Percentiles rank a stretch among this genome's conserved stretches.
Evolutionary conservation across 768 basidiomycete genomes (phyloP).

Genomic region (Phaeotremella skinneri): DNA sequence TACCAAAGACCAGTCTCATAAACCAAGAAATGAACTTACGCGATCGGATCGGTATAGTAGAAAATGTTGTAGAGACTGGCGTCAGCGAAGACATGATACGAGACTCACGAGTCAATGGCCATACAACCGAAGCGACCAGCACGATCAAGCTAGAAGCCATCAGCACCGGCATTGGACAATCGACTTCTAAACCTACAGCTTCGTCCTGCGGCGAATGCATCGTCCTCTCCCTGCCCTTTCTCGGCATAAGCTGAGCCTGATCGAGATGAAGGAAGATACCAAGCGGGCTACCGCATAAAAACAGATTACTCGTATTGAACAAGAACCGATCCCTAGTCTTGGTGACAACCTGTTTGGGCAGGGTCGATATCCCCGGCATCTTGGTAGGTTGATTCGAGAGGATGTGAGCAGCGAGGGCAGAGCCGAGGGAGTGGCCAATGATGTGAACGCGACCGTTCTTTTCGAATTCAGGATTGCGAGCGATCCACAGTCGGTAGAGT

Average conservation of each 20-base stretch:
- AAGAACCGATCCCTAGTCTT: slow-evolving; percentile 50
- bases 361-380: slow-evolving; percentile 50
- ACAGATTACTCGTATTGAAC: slow-evolving; percentile 53
- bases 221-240: slow-evolving; percentile 54
- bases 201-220: slow-evolving; percentile 34
- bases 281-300: slow-evolving; percentile 54
- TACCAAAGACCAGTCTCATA: background rate
- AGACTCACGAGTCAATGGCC: slow-evolving; percentile 50
- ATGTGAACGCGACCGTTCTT: slow-evolving; percentile 53
- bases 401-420: slow-evolving; percentile 54
- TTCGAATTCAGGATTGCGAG: slow-evolving; percentile 54
- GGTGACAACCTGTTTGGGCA: slow-evolving; percentile 49
- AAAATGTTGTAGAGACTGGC: slow-evolving; percentile 55
- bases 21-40: slow-evolving; percentile 36
- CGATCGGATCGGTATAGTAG: slow-evolving; percentile 55
- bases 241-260: slow-evolving; percentile 55
- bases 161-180: slow-evolving; percentile 1
- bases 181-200: background rate
- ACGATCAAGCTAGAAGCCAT: slow-evolving; percentile 51
- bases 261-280: slow-evolving; percentile 56
- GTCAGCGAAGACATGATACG: slow-evolving; percentile 33
- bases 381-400: slow-evolving; percentile 55
- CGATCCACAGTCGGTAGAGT: slow-evolving; percentile 55
- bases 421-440: slow-evolving; percentile 55
- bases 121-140: slow-evolving; percentile 55